phyloP scores from a whole-genome alignment of 495 filamentous ascomycete species.

The Aspergillus haitiensis region DNA sequence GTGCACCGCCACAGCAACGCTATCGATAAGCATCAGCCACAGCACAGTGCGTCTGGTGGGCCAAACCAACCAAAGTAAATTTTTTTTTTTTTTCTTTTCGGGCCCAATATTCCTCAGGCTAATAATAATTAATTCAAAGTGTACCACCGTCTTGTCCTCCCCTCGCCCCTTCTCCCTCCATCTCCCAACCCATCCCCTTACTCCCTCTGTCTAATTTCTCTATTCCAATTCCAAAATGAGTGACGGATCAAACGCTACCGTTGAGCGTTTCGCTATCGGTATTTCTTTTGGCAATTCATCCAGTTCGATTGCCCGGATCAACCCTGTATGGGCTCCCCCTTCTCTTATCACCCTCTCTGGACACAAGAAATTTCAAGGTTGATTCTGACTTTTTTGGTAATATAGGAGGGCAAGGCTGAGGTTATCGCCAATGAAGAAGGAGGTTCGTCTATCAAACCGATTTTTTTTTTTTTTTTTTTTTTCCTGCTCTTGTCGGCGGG shows the following conservation, averaged over 20 bases:
- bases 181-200: constrained; percentile 19
- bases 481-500: background rate
- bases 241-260: constrained; percentile 47
- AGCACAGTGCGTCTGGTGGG: constrained; percentile 28
- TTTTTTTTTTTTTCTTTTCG: constrained; percentile 23
- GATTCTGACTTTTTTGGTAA: constrained; percentile 18
- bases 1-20: constrained; percentile 31
- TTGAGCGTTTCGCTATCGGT: constrained; percentile 78
- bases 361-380: background rate
- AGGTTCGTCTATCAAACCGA: constrained; percentile 55
- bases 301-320: constrained; percentile 91
- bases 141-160: constrained; percentile 19
- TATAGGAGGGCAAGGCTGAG: constrained; percentile 85
- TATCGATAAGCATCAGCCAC: constrained; percentile 49
- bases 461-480: background rate
- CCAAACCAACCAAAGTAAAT: constrained; percentile 28
- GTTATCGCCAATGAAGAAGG: constrained; percentile 99
- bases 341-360: background rate
- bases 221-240: constrained; percentile 52
- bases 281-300: constrained; percentile 97
- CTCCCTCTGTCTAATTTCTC: constrained; percentile 16
- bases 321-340: constrained; percentile 49
- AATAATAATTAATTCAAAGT: constrained; percentile 31
- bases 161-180: constrained; percentile 8
- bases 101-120: constrained; percentile 10